These are phyloP conservation scores for Stagonosporopsis tanaceti DNA, from an alignment of 2,329 filamentous ascomycete species.

Conservation along the genomic window DNA sequence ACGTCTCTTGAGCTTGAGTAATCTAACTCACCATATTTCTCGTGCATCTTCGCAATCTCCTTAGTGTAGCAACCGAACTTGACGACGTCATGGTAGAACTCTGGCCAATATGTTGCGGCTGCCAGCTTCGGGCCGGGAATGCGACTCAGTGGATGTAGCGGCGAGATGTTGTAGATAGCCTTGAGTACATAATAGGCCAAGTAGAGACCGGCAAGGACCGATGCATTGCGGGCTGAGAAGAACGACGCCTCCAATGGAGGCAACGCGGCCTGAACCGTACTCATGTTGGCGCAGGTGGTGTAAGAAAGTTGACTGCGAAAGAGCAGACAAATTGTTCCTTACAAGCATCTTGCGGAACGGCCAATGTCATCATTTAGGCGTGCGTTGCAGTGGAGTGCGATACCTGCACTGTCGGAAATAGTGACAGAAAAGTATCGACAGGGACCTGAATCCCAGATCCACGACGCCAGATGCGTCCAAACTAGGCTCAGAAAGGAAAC, in stretches of 20 bases:
- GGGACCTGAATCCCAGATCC: constrained; percentile 6
- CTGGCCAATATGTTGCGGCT: constrained; percentile 45
- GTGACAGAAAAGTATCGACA: constrained; percentile 17
- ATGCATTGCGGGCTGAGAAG: constrained; percentile 14
- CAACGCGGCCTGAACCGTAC: constrained; percentile 6
- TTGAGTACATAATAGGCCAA: constrained; percentile 26
- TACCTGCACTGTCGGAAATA: constrained; percentile 23
- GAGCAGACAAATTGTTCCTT: constrained; percentile 6
- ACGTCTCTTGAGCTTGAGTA: not conserved
- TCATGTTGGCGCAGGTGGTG: constrained; percentile 15
- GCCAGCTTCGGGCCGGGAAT: constrained; percentile 48
- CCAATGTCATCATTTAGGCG: constrained; percentile 15
- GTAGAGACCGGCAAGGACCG: constrained; percentile 22
- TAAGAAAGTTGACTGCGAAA: not conserved
- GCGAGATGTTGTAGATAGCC: constrained; percentile 36
- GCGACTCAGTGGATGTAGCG: constrained; percentile 37
- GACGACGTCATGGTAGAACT: constrained; percentile 50
- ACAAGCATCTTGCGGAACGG: constrained; percentile 4
- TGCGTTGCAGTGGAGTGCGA: constrained; percentile 18
- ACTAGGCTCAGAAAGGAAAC: constrained; percentile 2
- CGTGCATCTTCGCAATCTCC: constrained; percentile 48
- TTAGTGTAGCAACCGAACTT: constrained; percentile 42
- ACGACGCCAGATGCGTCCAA: not conserved
- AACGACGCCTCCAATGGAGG: constrained; percentile 14
- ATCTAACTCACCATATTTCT: constrained; percentile 40